Percentiles rank a stretch among this genome's conserved stretches.
These are phyloP conservation scores for Chalaropsis ovoidea DNA, from an alignment of 2,329 filamentous ascomycete species.

Conservation along the genomic window DNA sequence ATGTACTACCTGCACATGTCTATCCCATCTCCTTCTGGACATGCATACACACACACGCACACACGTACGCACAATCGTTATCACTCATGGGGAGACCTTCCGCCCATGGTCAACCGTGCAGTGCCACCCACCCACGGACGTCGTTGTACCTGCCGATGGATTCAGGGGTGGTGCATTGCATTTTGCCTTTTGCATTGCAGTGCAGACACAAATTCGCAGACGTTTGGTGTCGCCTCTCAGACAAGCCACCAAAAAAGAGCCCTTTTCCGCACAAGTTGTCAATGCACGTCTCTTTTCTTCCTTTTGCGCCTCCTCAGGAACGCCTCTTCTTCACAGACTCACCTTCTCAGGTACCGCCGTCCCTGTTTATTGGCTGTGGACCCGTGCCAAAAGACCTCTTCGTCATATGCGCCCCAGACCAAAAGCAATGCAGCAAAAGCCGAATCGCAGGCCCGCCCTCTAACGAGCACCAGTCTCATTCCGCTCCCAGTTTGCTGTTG, in stretches of 20 bases:
- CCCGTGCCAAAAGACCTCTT: not conserved
- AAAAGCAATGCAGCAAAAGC: not conserved
- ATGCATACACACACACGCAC: not conserved
- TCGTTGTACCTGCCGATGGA: conserved; percentile 11
- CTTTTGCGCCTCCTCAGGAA: not conserved
- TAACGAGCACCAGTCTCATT: not conserved
- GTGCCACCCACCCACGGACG: not conserved
- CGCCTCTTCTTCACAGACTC: not conserved
- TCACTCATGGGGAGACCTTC: not conserved
- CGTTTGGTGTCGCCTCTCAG: too few relatives aligned
- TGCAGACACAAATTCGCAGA: not conserved
- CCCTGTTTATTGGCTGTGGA: not conserved
- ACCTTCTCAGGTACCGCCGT: too few relatives aligned
- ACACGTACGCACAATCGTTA: not conserved
- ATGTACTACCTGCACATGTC: not conserved
- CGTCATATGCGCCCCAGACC: not conserved
- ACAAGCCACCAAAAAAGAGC: not conserved
- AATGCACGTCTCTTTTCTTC: not conserved
- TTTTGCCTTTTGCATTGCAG: too few relatives aligned
- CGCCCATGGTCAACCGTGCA: not conserved
- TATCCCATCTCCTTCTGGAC: not conserved
- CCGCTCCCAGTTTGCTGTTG: not conserved
- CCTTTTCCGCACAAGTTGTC: not conserved
- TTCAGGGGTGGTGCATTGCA: conserved; percentile 4
- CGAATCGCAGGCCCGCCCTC: not conserved